These are phyloP conservation scores for Psilocybe tampanensis DNA, from an alignment of 768 basidiomycete genomes.

Conservation along the genomic window DNA sequence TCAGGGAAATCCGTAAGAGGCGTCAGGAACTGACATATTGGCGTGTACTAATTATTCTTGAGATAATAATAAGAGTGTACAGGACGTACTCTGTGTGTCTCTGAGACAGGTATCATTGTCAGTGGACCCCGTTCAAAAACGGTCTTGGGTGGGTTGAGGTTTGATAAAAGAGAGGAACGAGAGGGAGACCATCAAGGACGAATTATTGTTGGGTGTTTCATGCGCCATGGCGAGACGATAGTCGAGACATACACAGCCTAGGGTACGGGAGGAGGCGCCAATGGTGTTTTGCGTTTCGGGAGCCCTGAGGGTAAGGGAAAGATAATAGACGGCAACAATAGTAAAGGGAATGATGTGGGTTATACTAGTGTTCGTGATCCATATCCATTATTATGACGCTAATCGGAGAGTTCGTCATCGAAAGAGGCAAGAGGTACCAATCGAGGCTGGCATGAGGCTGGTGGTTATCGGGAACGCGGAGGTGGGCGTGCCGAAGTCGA, in stretches of 20 bases:
- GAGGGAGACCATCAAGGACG: not conserved
- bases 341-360: too few relatives aligned
- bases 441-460: not conserved
- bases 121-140: not conserved
- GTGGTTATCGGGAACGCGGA: not conserved
- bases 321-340: not conserved
- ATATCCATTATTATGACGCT: not conserved
- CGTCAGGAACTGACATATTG: not conserved
- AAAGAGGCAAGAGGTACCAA: not conserved
- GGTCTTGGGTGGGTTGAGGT: not conserved
- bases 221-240: not conserved
- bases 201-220: not conserved
- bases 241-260: not conserved
- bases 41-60: too few relatives aligned
- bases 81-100: too few relatives aligned
- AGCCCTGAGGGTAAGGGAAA: not conserved
- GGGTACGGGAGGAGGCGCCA: not conserved
- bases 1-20: not conserved
- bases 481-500: not conserved
- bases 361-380: too few relatives aligned
- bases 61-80: too few relatives aligned
- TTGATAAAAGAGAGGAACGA: not conserved
- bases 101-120: not conserved
- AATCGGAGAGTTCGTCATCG: not conserved
- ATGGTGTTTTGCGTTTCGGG: not conserved